Percentiles rank a stretch among this genome's conserved stretches.
phyloP scores from a whole-genome alignment of 768 basidiomycete genomes.

The Russula griseocarnosa region DNA sequence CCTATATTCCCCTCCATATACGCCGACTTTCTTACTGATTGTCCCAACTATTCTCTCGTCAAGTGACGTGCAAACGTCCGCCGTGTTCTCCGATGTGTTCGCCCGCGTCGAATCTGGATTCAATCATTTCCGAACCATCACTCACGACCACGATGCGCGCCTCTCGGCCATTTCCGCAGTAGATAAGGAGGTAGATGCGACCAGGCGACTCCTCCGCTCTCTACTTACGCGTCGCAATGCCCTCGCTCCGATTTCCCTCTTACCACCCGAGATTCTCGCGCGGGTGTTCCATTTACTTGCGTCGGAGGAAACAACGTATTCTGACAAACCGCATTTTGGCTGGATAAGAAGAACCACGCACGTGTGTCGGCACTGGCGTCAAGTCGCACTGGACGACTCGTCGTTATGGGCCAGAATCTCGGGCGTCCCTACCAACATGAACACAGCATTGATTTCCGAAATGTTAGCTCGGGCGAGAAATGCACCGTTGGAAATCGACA shows the following conservation, averaged over 20 bases:
- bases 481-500: slow-evolving; percentile 8
- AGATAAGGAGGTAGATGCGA: slow-evolving; percentile 4
- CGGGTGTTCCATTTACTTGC: slow-evolving; percentile 10
- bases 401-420: slow-evolving; percentile 13
- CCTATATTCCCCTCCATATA: not conserved
- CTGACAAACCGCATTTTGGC: not conserved
- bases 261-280: not conserved
- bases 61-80: not conserved
- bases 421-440: not conserved
- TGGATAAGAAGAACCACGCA: slow-evolving; percentile 11
- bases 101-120: not conserved
- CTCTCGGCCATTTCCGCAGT: not conserved
- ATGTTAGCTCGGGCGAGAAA: not conserved
- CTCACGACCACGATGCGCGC: not conserved
- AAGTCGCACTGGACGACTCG: slow-evolving; percentile 16
- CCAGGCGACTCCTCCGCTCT: not conserved
- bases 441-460: slow-evolving; percentile 1
- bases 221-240: not conserved
- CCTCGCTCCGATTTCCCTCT: slow-evolving; percentile 9
- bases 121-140: not conserved
- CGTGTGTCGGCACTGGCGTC: slow-evolving; percentile 25
- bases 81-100: not conserved
- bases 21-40: not conserved
- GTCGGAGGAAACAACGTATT: not conserved
- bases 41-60: not conserved